A percentile compares a stretch with the other conserved stretches of the same genome.
phyloP scores from a whole-genome alignment of 192 early-diverging fungal species.

The Rhizophagus clarus region DNA sequence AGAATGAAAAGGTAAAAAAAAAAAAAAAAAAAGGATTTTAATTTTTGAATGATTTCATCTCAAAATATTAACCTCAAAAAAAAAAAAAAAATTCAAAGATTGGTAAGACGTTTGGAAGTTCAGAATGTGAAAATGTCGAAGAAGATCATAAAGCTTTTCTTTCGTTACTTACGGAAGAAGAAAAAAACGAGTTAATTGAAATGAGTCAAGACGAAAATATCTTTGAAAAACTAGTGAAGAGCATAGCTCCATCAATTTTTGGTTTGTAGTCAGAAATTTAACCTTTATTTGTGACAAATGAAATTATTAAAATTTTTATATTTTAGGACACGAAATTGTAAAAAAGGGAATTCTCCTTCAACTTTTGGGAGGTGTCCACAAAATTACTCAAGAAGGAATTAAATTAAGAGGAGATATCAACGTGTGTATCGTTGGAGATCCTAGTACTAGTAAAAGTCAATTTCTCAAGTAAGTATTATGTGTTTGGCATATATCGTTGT shows the following conservation, averaged over 20 bases:
- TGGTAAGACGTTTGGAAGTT: not conserved
- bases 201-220: constrained; percentile 55
- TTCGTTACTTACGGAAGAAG: constrained; percentile 64
- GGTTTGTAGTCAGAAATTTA: constrained; percentile 44
- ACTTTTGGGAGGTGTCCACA: constrained; percentile 95
- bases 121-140: not conserved
- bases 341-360: constrained; percentile 96
- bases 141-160: constrained; percentile 67
- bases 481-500: not conserved
- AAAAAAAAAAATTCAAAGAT: not conserved
- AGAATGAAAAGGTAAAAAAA: constrained; percentile 43
- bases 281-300: not conserved
- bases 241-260: constrained; percentile 90
- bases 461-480: constrained; percentile 76
- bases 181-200: constrained; percentile 73
- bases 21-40: too few species aligned
- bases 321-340: constrained; percentile 82
- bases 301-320: not conserved
- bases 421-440: constrained; percentile 96
- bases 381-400: constrained; percentile 89
- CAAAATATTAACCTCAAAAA: not conserved
- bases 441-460: constrained; percentile 93
- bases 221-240: constrained; percentile 77
- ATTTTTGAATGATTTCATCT: too few species aligned
- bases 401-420: constrained; percentile 97